Evolutionary conservation across 208 protist species (phyloP).

Genomic region (Acanthamoeba royreba): DNA sequence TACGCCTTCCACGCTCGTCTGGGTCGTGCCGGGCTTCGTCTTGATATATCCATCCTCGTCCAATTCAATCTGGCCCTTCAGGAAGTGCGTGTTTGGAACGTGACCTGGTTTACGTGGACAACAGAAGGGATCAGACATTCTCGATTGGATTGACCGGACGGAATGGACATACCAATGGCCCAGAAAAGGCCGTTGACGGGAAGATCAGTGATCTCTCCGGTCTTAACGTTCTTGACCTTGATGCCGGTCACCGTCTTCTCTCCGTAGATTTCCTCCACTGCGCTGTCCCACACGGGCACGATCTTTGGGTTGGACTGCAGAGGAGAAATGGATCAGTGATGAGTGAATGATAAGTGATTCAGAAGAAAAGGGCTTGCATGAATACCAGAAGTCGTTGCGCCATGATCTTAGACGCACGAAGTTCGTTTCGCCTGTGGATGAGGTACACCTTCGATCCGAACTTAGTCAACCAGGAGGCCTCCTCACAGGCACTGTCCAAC

Average conservation of each 20-base stretch:
- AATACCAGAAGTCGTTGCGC: constrained; percentile 61
- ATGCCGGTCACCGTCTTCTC: constrained; percentile 29
- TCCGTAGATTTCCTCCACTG: constrained; percentile 61
- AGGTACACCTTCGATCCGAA: constrained; percentile 74
- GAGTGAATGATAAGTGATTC: neutral
- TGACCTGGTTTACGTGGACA: constrained; percentile 56
- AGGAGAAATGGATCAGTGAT: neutral
- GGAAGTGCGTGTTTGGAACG: constrained; percentile 77
- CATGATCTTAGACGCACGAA: constrained; percentile 85
- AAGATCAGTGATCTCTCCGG: neutral
- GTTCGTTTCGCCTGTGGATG: constrained; percentile 78
- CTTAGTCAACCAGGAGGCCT: neutral
- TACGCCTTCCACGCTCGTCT: constrained; percentile 74
- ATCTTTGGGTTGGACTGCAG: constrained; percentile 74
- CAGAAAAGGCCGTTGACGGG: constrained; percentile 79
- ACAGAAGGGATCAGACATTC: neutral
- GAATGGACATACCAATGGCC: constrained; percentile 74
- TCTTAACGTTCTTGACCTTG: constrained; percentile 47
- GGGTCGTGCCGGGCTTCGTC: constrained; percentile 15
- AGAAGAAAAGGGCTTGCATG: neutral
- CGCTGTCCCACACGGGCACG: constrained; percentile 70
- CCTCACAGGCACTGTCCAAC: neutral
- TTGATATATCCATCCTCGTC: constrained; percentile 83
- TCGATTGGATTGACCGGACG: neutral
- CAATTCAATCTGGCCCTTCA: constrained; percentile 67